Evolutionary conservation across 2,329 filamentous ascomycete species (phyloP), one percentile per base, ranked within the genome.

Genomic region (Cryphonectria carpinicola): DNA sequence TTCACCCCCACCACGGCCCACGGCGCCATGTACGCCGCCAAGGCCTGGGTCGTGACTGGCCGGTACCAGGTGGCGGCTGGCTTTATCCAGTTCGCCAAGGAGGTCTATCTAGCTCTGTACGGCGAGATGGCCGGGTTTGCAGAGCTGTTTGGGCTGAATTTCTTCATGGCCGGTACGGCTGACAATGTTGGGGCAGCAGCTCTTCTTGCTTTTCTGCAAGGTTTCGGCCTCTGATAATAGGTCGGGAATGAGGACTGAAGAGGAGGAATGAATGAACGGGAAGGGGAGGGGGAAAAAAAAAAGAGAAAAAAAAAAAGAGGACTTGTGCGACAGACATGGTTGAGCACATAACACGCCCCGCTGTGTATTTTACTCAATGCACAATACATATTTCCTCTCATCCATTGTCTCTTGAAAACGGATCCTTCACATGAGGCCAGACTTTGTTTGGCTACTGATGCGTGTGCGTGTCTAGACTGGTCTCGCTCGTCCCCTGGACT

Each of bases 1-100:
- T 17, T 63, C 22, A 8, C 6, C 14, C 2, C 4, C 25, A 11
- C 14, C 3, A 35, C 10, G 10, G 7, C 56, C 4, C 35, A 43
- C 13, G 41, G n/a, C 13, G 25, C 68, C 46, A 63, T 68, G 39
- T n/a, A 65, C 17, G 49, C 66, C 17, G 41, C 60, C 6, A 4
- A 28, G 2, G 66, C 52, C 1, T 65, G 60, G 39, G 22, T 32
- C 11, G 19, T 5, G 2, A 28, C 41, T 8, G 69, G 61, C 1
- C 49, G 32, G 17, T 4, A 4, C 3, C 22, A 41, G 17, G 66
- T 28, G 19, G 60, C 43, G 37, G 3, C 6, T 17, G 49, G 46
- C 2, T 28, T 68, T 7, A 35, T 35, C 11, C 28, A 39, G 2
- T 32, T 68, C 6, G 62, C 28, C 4, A 65, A 68, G 41, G 66